phyloP scores from a whole-genome alignment of 495 filamentous ascomycete genomes.

The Talaromyces liani region DNA sequence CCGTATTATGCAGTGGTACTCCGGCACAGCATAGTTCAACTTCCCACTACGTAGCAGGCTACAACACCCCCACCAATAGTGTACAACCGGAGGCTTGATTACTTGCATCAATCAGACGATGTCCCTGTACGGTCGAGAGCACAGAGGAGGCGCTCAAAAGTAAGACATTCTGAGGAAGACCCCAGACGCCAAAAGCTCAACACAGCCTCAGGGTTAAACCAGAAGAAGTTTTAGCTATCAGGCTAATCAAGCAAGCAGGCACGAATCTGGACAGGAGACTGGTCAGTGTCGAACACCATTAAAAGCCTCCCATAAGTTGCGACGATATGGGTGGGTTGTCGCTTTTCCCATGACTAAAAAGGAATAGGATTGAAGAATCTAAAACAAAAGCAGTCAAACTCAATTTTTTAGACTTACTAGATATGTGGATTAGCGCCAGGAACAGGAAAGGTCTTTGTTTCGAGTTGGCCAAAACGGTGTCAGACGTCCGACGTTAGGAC shows the following conservation, averaged over 20 bases:
- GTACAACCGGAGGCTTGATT: background rate
- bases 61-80: background rate
- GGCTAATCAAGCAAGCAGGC: background rate
- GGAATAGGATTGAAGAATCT: background rate
- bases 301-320: background rate
- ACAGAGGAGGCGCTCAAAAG: background rate
- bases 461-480: background rate
- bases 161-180: constrained; percentile 5
- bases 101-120: background rate
- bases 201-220: background rate
- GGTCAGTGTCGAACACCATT: background rate
- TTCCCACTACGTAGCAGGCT: background rate
- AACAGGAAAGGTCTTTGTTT: constrained; percentile 3
- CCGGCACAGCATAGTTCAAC: background rate
- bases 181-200: background rate
- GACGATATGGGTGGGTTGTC: background rate
- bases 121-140: background rate
- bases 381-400: background rate
- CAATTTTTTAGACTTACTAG: background rate
- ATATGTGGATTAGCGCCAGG: background rate
- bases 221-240: background rate
- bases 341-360: background rate
- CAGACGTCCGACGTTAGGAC: background rate
- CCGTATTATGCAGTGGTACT: background rate
- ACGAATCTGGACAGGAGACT: background rate